Evolutionary conservation across 345 rosid species (phyloP).

Genomic region (Draba incana): DNA sequence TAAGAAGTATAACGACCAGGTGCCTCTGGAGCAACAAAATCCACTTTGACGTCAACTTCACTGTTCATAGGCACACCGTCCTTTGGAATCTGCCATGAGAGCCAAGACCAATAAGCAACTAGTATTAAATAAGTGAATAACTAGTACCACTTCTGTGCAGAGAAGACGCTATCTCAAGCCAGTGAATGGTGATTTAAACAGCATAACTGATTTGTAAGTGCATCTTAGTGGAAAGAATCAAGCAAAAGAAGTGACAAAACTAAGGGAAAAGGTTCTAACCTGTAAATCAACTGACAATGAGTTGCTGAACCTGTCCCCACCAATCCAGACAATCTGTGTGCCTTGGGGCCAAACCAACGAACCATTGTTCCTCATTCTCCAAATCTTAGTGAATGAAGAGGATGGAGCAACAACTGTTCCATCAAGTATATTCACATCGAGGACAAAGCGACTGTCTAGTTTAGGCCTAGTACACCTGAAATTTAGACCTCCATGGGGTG

Average conservation of each 20-base stretch:
- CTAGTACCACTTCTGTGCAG: not conserved
- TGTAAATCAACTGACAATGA: constrained; percentile 52
- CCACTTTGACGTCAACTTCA: constrained; percentile 74
- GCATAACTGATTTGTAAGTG: constrained; percentile 3
- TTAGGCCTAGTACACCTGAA: constrained; percentile 50
- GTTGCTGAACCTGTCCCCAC: constrained; percentile 65
- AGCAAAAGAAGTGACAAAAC: constrained; percentile 19
- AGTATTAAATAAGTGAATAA: not conserved
- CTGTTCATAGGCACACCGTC: constrained; percentile 65
- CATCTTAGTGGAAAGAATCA: not conserved
- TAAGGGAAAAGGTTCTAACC: constrained; percentile 45
- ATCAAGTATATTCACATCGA: constrained; percentile 85
- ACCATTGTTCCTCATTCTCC: constrained; percentile 92
- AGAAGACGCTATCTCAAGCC: constrained; percentile 8
- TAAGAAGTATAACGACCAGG: constrained; percentile 87
- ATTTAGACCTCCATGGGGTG: constrained; percentile 30
- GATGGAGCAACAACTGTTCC: constrained; percentile 82
- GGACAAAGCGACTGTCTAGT: constrained; percentile 75
- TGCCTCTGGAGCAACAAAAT: constrained; percentile 69
- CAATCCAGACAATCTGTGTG: constrained; percentile 70
- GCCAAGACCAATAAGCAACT: constrained; percentile 17
- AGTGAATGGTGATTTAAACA: not conserved
- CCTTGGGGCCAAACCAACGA: constrained; percentile 67
- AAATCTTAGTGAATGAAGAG: constrained; percentile 79
- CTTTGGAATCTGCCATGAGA: constrained; percentile 58